Evolutionary conservation across 331 rosid species (phyloP).

Genomic region (Malus hybrid): DNA sequence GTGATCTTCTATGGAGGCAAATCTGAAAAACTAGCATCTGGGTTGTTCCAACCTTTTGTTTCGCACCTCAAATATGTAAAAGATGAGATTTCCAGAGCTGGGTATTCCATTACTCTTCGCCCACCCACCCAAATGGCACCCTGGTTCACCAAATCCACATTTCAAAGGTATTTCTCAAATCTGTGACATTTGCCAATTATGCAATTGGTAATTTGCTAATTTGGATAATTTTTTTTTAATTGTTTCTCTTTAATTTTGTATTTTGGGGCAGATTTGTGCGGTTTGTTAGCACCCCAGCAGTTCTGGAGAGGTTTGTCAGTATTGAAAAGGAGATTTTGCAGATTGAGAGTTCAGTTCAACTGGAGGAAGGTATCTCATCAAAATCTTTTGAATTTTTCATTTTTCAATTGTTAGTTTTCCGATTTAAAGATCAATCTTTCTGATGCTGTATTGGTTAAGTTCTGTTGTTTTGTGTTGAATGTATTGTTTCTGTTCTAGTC

Average conservation of each 20-base stretch:
- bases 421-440: neutral
- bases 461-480: neutral
- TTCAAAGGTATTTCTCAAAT: conserved; percentile 38
- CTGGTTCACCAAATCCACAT: conserved; percentile 55
- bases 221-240: neutral
- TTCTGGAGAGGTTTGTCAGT: conserved; percentile 59
- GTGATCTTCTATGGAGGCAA: conserved; percentile 34
- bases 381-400: neutral
- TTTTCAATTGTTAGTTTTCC: neutral
- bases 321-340: conserved; percentile 55
- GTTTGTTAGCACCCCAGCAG: conserved; percentile 61
- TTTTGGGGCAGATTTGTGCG: conserved; percentile 45
- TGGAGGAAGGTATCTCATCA: conserved; percentile 28
- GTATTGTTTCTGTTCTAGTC: neutral
- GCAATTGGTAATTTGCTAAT: neutral
- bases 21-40: conserved; percentile 56
- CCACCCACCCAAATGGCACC: conserved; percentile 32
- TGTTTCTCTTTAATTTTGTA: neutral
- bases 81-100: conserved; percentile 65
- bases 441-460: neutral
- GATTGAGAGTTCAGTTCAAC: conserved; percentile 39
- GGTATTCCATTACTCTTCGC: conserved; percentile 52
- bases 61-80: conserved; percentile 44
- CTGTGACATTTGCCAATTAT: neutral
- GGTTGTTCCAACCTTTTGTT: conserved; percentile 50